Base-by-base conservation (phyloP, 352 stramenopile genomes). In the Phytophthora palmivora region DNA sequence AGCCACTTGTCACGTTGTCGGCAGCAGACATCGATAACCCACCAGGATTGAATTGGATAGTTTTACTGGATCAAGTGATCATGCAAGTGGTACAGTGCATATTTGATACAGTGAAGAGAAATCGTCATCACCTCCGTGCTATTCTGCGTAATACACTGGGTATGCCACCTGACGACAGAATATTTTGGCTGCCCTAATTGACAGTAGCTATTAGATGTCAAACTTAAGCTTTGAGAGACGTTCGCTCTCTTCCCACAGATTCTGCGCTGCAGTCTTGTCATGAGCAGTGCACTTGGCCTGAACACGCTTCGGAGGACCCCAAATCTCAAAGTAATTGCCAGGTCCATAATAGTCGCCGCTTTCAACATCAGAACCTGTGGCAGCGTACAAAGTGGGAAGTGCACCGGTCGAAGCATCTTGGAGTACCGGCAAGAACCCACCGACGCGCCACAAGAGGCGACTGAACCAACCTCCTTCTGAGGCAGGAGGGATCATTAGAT, bases 341-440 rank as follows among this genome's bases (percentile, higher is more conserved):
- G 79, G 76, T 2, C 79, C 79, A 16, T 76, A 84, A 53, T 65
- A 89, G n/a, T 88, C 69, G 10, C 47, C 51, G 14, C 63, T 62
- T 39, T 70, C 11, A 12, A 87, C 76, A 18, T 48, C 48, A 2
- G 46, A 10, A 1, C 37, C 68, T 0, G 67, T 78, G 3, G 77
- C 75, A n/a, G 73, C 77, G 30, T 77, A 86, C 43, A 87, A 42
- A 15, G 67, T 82, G 0, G 75, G 72, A 14, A 89, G 44, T 22
- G 71, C 67, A 6, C 79, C 79, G 1, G 43, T 51, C 0, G 55
- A n/a, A 3, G 51, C 45, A 16, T 75, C 67, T 61, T 74, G 66
- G 4, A 22, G 33, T 4, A 74, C 2, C 0, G 55, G 60, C 3
- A 58, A 6, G 4, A 32, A 6, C 26, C 22, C 24, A 7, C 2